Conservation (phyloP, 345 rosid species). For the Linum lewisii region DNA sequence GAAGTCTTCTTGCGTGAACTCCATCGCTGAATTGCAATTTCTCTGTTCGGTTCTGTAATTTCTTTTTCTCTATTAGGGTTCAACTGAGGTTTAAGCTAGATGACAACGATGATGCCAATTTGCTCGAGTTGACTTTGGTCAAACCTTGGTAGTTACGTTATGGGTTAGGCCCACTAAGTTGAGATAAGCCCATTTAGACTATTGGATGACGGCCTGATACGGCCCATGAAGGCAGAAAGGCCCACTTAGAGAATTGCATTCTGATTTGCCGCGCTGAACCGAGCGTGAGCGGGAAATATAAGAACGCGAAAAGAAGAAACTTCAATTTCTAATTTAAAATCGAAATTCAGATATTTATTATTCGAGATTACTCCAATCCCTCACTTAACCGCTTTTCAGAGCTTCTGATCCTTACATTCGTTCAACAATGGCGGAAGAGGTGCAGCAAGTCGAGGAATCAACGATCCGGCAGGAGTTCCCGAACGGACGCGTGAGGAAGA, state of each 20-base stretch:
- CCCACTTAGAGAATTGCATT: too few species aligned
- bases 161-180: too few species aligned
- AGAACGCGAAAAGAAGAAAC: background rate
- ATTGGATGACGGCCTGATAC: too few species aligned
- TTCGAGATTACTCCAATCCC: background rate
- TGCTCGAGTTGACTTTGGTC: too few species aligned
- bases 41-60: background rate
- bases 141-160: too few species aligned
- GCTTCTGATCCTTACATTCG: background rate
- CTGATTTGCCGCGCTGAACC: too few species aligned
- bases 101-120: too few species aligned
- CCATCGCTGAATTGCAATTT: slow-evolving; percentile 25
- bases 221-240: too few species aligned
- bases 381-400: background rate
- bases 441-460: slow-evolving; percentile 6
- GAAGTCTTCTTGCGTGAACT: slow-evolving; percentile 45
- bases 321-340: background rate
- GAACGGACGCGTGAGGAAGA: slow-evolving; percentile 56
- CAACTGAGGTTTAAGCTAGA: background rate
- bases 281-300: background rate
- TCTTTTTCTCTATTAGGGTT: background rate
- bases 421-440: slow-evolving; percentile 58
- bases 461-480: slow-evolving; percentile 46
- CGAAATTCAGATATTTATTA: background rate
- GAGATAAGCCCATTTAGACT: too few species aligned